Conservation (phyloP, 768 basidiomycete genomes). For the Termitomyces titanicus region DNA sequence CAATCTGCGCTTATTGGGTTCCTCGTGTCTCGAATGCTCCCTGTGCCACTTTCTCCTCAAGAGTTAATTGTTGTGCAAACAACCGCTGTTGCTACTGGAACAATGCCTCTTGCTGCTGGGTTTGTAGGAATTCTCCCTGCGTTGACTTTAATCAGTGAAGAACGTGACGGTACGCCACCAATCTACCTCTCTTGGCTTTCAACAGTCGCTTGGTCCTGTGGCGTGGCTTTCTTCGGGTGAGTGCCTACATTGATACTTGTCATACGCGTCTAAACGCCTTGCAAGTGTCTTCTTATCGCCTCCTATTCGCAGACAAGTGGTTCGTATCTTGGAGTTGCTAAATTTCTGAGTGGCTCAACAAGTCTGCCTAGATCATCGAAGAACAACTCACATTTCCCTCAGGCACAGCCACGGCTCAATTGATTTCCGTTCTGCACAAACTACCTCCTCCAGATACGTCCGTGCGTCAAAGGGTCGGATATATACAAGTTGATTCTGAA, state of each 20-base stretch:
- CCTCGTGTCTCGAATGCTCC: conserved; percentile 73
- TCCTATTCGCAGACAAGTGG: conserved; percentile 92
- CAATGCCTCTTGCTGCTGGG: conserved; percentile 80
- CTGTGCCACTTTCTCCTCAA: conserved; percentile 76
- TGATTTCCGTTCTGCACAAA: conserved; percentile 86
- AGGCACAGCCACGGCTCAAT: conserved; percentile 93
- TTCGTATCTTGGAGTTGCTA: conserved; percentile 22
- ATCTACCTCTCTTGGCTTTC: conserved; percentile 71
- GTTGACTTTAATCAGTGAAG: conserved; percentile 68
- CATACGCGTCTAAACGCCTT: not conserved
- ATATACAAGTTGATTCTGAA: conserved; percentile 39
- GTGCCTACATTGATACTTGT: not conserved
- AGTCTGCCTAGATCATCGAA: conserved; percentile 68
- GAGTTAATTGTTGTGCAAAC: conserved; percentile 95
- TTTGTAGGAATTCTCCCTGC: conserved; percentile 96
- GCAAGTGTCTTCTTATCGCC: conserved; percentile 91
- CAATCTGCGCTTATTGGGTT: conserved; percentile 94
- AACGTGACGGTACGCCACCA: conserved; percentile 73
- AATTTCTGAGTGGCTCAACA: conserved; percentile 5
- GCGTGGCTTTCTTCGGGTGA: conserved; percentile 91
- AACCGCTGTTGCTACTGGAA: conserved; percentile 91
- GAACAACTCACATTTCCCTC: conserved; percentile 94
- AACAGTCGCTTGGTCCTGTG: conserved; percentile 83
- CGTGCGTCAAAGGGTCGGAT: conserved; percentile 54
- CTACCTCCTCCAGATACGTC: conserved; percentile 63